Conservation (phyloP, 176 grass and related monocot species). For the Carex littledalei region DNA sequence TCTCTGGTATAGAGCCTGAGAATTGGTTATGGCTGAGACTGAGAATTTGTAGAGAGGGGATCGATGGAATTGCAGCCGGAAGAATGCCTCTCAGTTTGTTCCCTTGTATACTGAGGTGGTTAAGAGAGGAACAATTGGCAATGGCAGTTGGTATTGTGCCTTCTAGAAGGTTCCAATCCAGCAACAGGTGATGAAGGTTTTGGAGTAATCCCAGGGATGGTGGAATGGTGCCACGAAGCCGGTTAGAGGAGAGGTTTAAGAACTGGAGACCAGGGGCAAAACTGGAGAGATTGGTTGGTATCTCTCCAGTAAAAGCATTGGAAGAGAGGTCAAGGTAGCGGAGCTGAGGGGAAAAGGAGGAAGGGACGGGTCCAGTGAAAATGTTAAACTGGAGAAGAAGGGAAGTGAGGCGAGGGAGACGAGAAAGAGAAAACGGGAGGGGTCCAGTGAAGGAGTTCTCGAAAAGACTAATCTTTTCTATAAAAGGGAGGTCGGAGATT, state of each 20-base stretch:
- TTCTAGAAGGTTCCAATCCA: constrained; percentile 85
- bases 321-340: constrained; percentile 81
- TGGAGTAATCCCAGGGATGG: constrained; percentile 52
- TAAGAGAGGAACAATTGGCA: constrained; percentile 66
- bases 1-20: constrained; percentile 52
- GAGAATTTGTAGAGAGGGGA: constrained; percentile 70
- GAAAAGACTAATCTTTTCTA: constrained; percentile 66
- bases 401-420: too few species aligned
- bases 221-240: constrained; percentile 70
- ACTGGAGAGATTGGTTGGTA: constrained; percentile 18
- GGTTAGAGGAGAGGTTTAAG: constrained; percentile 80
- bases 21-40: constrained; percentile 68
- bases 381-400: constrained; percentile 6
- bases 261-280: constrained; percentile 48
- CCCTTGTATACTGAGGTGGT: constrained; percentile 69
- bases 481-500: constrained; percentile 39
- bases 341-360: constrained; percentile 34
- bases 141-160: constrained; percentile 74
- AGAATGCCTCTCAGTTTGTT: constrained; percentile 79
- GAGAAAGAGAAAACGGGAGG: too few species aligned
- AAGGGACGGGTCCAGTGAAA: constrained; percentile 53
- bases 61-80: constrained; percentile 51
- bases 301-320: constrained; percentile 59
- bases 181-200: constrained; percentile 65
- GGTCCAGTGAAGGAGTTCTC: constrained; percentile 66